Evolutionary conservation across 2,329 filamentous ascomycete genomes (phyloP), one percentile per base, ranked within the genome.

Genomic region (Aspergillus amoenus): DNA sequence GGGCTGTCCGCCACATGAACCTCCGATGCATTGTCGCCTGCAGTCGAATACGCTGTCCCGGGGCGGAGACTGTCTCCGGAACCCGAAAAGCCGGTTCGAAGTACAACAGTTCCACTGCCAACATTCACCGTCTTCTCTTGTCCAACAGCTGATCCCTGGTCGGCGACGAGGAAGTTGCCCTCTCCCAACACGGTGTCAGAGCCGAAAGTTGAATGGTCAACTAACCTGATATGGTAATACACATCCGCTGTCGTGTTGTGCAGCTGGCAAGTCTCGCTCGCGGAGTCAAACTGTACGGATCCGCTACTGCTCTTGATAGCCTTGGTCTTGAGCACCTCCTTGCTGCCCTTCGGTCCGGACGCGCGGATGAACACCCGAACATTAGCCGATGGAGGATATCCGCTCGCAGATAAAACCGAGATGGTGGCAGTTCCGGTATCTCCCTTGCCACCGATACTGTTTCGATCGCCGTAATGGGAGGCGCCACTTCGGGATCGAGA

Each of bases 271-370:
- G 85, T 87, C 72, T 96, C 91, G 61, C 78, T 74, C 49, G 82
- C 78, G 8, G 78, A 71, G 61, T 91, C 87, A 72, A 86, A 96
- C 17, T 79, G 81, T 60, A 90, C 84, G 3, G 81, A 77, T 2
- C 89, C 90, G 1, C 84, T 77, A 0, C 63, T 59, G 39, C 88
- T 83, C 74, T 96, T 96, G 78, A 90, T 84, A 62, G 94, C 89
- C 73, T 96, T 96, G 21, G 93, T 97, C 80, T 97, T 97, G 77
- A 93, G 87, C 45, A 99, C 79, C 45, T 89, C 84, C 78, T 94
- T 97, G 49, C 75, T 80, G 48, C 82, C 83, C 75, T 89, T 93
- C 46, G 85, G 76, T 3, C 81, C 79, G 34, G 90, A 70, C 64
- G 90, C 85, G 55, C 85, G 87, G 64, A 96, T 78, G 57, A 84